Conservation (phyloP, 2,329 filamentous ascomycete species). For the Aspergillus sp. region DNA sequence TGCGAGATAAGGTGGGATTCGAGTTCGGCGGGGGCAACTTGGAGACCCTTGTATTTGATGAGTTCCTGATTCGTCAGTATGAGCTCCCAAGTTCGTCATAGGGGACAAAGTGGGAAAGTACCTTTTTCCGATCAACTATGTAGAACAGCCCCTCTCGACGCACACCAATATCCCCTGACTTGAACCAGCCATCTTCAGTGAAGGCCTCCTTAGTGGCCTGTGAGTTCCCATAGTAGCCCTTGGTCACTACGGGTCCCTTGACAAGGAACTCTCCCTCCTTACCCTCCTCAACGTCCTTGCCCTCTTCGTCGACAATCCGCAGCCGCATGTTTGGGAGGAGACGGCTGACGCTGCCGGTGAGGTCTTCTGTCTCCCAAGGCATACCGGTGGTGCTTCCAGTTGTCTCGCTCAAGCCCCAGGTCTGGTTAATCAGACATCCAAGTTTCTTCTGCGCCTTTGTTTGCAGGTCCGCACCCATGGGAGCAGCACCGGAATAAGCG, state of each 20-base stretch:
- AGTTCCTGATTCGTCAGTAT: slow-evolving; percentile 30
- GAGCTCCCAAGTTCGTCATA: not conserved
- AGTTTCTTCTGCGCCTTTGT: slow-evolving; percentile 15
- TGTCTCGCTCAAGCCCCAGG: slow-evolving; percentile 56
- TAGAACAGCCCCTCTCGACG: slow-evolving; percentile 48
- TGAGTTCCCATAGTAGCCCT: slow-evolving; percentile 52
- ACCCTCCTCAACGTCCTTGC: slow-evolving; percentile 50
- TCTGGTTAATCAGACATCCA: slow-evolving; percentile 40
- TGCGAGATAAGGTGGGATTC: slow-evolving; percentile 41
- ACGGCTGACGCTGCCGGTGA: slow-evolving; percentile 14
- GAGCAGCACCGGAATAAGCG: slow-evolving; percentile 15
- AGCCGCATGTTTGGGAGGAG: slow-evolving; percentile 32
- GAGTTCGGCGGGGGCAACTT: slow-evolving; percentile 44
- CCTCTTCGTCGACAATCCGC: slow-evolving; percentile 56
- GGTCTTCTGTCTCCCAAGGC: slow-evolving; percentile 13
- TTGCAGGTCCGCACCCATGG: slow-evolving; percentile 16
- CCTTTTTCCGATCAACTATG: slow-evolving; percentile 51
- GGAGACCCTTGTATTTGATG: slow-evolving; percentile 52
- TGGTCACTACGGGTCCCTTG: slow-evolving; percentile 51
- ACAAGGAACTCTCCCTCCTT: slow-evolving; percentile 52
- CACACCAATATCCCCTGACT: slow-evolving; percentile 54
- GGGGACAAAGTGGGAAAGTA: not conserved
- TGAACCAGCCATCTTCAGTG: slow-evolving; percentile 52
- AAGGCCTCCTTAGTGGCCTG: slow-evolving; percentile 48
- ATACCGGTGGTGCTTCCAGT: slow-evolving; percentile 16